Evolutionary conservation across 805 yeast species (phyloP).

Genomic region (Cyberlindnera mississippiensis): DNA sequence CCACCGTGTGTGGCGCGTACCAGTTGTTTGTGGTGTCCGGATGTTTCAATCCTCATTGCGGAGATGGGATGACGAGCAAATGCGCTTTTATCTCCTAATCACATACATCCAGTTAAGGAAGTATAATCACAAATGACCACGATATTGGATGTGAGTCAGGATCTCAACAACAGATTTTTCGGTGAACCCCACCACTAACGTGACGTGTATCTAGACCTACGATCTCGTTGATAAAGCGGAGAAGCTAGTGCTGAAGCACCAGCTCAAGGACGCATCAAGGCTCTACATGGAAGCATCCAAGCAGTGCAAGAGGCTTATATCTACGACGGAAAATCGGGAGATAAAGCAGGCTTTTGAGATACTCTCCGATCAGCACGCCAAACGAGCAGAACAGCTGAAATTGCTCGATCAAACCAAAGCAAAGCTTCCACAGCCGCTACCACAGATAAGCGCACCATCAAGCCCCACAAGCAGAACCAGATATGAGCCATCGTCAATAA

Average conservation of each 20-base stretch:
- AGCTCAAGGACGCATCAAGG: conserved; percentile 37
- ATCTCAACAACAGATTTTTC: no score
- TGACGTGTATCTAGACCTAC: conserved; percentile 5
- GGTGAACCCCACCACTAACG: neutral
- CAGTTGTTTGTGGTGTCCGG: neutral
- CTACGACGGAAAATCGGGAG: neutral
- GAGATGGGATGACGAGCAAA: neutral
- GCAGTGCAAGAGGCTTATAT: conserved; percentile 20
- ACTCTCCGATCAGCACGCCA: conserved; percentile 1
- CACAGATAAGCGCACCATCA: neutral
- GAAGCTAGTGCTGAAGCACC: conserved; percentile 38
- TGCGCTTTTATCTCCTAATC: neutral
- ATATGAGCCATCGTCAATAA: neutral
- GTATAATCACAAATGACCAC: neutral
- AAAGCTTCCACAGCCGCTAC: neutral
- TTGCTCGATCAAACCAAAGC: neutral
- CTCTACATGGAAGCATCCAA: conserved; percentile 36
- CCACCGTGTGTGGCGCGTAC: neutral
- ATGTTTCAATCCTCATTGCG: neutral
- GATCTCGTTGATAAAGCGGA: conserved; percentile 48
- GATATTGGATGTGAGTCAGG: neutral
- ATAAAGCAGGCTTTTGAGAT: neutral
- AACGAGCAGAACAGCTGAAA: conserved; percentile 1
- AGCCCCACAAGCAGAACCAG: neutral
- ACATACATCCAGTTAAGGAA: no score